A percentile compares a stretch with the other conserved stretches of the same genome.
Evolutionary conservation across 2,329 filamentous ascomycete species (phyloP).

Genomic region (Tolypocladium album): DNA sequence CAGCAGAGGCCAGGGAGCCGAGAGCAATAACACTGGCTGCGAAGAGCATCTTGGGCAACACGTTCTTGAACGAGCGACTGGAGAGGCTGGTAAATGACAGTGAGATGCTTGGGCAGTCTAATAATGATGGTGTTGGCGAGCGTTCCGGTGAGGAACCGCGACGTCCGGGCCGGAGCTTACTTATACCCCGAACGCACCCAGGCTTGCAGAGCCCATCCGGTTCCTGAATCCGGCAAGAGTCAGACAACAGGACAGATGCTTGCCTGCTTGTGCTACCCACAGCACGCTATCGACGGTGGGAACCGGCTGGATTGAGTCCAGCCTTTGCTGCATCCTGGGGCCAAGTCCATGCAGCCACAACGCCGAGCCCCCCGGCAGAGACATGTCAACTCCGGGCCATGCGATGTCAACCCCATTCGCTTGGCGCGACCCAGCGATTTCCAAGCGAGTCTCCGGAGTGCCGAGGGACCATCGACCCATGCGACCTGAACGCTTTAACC

Average conservation of each 20-base stretch:
- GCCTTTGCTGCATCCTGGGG: not conserved
- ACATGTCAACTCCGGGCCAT: not conserved
- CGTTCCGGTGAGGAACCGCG: not conserved
- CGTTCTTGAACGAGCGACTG: conserved; percentile 4
- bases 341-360: not conserved
- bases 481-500: not conserved
- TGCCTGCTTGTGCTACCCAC: not conserved
- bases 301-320: not conserved
- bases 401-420: not conserved
- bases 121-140: not conserved
- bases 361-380: not conserved
- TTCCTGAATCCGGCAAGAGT: not conserved
- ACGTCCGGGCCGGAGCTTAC: not conserved
- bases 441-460: not conserved
- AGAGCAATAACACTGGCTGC: conserved; percentile 13
- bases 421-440: not conserved
- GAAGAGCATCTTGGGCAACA: conserved; percentile 16
- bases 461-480: not conserved
- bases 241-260: not conserved
- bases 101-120: not conserved
- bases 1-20: conserved; percentile 17
- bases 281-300: not conserved
- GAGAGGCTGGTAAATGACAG: not conserved
- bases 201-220: not conserved
- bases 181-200: not conserved